Base-by-base conservation (phyloP, 2,329 filamentous ascomycete genomes). In the Pseudomassariella vexata region DNA sequence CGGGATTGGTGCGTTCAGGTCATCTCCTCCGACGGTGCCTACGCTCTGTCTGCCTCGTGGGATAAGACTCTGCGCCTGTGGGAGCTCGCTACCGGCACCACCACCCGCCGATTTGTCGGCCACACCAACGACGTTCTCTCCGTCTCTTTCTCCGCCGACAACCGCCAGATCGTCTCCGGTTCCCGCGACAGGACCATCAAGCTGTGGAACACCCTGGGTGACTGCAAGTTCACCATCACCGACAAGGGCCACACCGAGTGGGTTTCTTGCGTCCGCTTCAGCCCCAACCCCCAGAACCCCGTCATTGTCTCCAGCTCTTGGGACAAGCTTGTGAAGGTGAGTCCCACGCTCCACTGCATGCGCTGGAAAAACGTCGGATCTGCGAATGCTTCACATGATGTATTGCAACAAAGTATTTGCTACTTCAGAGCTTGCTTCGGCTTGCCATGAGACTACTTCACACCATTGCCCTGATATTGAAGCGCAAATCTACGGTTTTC, bases 221-320 rank as follows among this genome's bases (percentile, higher is more conserved):
- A 98, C 82, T 98, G 92, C 89, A 98, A 98, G 80, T 98, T 82
- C 83, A 98, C 90, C 76, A 96, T 98, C 78, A 94, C 87, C 71
- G 92, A 98, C 66, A 98, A 98, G 85, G 92, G 92, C 65, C 92
- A 98, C 80, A 87, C 87, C 70, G 92, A 98, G 72, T 98, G 92
- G 92, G 92, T 95, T 55, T 95, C 90, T 46, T 96, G 90, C 77
- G 92, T 98, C 55, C 85, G 92, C 70, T 98, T 98, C 85, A 94
- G 85, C 73, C 92, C 92, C 64, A 98, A 98, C 81, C 92, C 92
- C 61, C 90, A 96, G 79, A 98, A 96, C 83, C 90, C 92, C 53
- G 92, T 98, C 66, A 98, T 98, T 65, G 92, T 98, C 65, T 94
- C 85, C 65, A 82, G 84, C 69, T 89, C 89, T 58, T 98, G 92